Percentiles rank a stretch among this genome's conserved stretches.
phyloP scores from a whole-genome alignment of 2,329 filamentous ascomycete species.

The Fusarium buharicum region DNA sequence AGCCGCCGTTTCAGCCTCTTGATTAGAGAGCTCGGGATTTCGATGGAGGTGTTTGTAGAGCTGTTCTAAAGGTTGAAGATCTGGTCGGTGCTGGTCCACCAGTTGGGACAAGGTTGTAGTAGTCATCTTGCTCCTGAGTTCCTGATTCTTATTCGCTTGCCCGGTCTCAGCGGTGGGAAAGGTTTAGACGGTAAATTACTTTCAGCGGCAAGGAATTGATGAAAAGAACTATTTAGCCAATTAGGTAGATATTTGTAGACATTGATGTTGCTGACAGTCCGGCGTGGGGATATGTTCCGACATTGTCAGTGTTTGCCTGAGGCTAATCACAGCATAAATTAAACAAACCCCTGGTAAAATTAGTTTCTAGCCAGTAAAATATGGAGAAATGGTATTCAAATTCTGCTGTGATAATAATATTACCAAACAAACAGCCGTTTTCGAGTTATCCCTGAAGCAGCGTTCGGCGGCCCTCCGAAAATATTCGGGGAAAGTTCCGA shows the following conservation, averaged over 20 bases:
- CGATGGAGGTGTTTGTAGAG: conserved; percentile 68
- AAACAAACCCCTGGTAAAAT: neutral
- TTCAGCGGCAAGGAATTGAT: neutral
- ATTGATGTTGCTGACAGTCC: neutral
- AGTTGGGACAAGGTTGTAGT: neutral
- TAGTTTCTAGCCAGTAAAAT: neutral
- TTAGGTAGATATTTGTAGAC: neutral
- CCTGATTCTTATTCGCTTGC: no score
- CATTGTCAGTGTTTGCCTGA: neutral
- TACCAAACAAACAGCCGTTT: neutral
- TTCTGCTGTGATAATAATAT: neutral
- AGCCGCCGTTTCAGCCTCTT: conserved; percentile 63
- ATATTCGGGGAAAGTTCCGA: neutral
- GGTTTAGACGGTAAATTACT: no score
- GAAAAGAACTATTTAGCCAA: no score
- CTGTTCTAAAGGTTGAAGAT: conserved; percentile 9
- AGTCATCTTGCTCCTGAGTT: neutral
- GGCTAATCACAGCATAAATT: neutral
- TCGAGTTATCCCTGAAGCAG: neutral
- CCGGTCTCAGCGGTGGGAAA: no score
- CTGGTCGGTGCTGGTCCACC: conserved; percentile 10
- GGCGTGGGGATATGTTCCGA: neutral
- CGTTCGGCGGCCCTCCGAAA: neutral
- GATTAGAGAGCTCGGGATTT: conserved; percentile 68
- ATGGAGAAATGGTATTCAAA: neutral